These are phyloP conservation scores for Pyracantha coccinea DNA, from an alignment of 331 rosid genomes.

Conservation along the genomic window DNA sequence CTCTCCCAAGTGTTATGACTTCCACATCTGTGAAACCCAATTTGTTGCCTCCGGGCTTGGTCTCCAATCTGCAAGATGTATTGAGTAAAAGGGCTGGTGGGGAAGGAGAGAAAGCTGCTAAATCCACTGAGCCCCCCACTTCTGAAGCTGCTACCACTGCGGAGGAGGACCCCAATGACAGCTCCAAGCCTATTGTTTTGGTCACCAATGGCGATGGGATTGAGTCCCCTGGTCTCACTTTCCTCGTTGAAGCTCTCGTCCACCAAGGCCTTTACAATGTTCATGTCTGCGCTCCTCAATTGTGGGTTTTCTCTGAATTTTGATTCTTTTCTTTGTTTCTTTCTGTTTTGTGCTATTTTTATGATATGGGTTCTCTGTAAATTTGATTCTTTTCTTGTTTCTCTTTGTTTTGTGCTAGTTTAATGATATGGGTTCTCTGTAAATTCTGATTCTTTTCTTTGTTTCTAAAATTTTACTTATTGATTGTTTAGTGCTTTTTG, in stretches of 20 bases:
- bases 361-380: background rate
- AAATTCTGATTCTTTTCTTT: no score
- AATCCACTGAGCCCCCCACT: constrained; percentile 23
- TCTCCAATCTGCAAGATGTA: constrained; percentile 81
- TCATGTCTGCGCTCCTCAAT: constrained; percentile 95
- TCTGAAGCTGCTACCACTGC: constrained; percentile 1
- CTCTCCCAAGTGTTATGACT: constrained; percentile 22
- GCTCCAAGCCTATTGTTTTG: constrained; percentile 59
- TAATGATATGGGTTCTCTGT: background rate
- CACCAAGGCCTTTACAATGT: constrained; percentile 66
- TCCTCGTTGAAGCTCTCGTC: constrained; percentile 76
- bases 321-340: background rate
- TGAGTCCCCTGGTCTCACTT: constrained; percentile 78
- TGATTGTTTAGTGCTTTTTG: background rate
- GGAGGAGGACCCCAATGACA: constrained; percentile 23
- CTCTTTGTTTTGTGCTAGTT: background rate
- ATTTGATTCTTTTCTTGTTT: background rate
- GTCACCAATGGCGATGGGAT: constrained; percentile 73
- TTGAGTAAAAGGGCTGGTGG: constrained; percentile 38
- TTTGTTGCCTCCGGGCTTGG: constrained; percentile 86
- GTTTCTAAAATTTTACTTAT: background rate
- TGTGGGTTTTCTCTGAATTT: constrained; percentile 47
- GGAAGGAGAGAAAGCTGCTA: constrained; percentile 24
- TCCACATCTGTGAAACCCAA: constrained; percentile 45
- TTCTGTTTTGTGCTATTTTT: background rate